Evolutionary conservation across 2,329 filamentous ascomycete genomes (phyloP).

Genomic region (Nigrospora osmanthi): DNA sequence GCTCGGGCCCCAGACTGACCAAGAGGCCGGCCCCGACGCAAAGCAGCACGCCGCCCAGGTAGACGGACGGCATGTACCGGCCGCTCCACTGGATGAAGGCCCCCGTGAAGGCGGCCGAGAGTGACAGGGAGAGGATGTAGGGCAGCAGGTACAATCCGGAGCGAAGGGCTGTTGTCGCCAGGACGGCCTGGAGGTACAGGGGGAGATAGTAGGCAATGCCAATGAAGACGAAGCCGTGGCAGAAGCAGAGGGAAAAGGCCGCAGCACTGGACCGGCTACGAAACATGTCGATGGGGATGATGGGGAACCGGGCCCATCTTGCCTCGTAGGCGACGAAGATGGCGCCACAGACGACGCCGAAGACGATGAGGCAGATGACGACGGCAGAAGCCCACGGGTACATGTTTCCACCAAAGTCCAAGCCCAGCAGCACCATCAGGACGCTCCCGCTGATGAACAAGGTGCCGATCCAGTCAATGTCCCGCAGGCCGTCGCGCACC

Average conservation of each 20-base stretch:
- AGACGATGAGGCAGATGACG: conserved; percentile 51
- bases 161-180: conserved; percentile 44
- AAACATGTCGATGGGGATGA: conserved; percentile 9
- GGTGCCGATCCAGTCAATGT: conserved; percentile 57
- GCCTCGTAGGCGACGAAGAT: conserved; percentile 47
- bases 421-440: conserved; percentile 9
- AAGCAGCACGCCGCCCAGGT: conserved; percentile 52
- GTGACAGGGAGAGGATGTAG: conserved; percentile 55
- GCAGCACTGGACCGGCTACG: conserved; percentile 7
- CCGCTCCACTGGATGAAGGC: conserved; percentile 46
- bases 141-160: conserved; percentile 51
- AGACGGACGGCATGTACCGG: conserved; percentile 52
- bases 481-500: conserved; percentile 38
- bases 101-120: conserved; percentile 46
- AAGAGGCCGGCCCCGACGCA: conserved; percentile 51
- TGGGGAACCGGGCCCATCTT: conserved; percentile 40
- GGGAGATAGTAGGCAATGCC: conserved; percentile 21
- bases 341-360: conserved; percentile 44
- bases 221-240: conserved; percentile 10
- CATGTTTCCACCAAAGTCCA: conserved; percentile 61
- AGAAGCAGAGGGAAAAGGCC: conserved; percentile 8
- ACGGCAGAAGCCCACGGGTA: conserved; percentile 57
- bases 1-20: conserved; percentile 36
- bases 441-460: conserved; percentile 46
- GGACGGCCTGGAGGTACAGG: conserved; percentile 42